Evolutionary conservation across 208 protist genomes (phyloP).

Genomic region (Crithidia fasciculata): DNA sequence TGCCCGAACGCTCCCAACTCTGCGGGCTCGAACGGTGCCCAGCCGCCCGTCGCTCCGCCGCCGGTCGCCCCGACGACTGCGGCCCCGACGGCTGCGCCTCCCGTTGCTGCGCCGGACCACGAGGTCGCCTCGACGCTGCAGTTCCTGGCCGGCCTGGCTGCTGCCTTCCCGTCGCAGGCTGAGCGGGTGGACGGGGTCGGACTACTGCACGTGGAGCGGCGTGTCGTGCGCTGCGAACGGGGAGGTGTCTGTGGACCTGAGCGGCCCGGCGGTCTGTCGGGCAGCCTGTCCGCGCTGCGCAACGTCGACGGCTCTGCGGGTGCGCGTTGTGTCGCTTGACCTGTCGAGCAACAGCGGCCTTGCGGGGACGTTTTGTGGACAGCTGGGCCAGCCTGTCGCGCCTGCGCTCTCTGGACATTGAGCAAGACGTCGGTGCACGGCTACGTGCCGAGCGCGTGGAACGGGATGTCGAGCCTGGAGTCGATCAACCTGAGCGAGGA

Average conservation of each 20-base stretch:
- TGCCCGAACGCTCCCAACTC: conserved; percentile 5
- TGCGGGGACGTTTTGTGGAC: conserved; percentile 19
- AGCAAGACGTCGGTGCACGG: conserved; percentile 21
- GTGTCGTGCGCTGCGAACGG: too few species aligned
- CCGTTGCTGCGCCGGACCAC: not conserved
- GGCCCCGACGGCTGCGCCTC: not conserved
- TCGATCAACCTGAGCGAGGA: conserved; percentile 18
- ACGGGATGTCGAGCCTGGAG: conserved; percentile 23
- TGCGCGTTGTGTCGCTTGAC: conserved; percentile 19
- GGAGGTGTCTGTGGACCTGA: too few species aligned
- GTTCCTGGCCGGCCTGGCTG: conserved; percentile 17
- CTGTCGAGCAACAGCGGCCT: conserved; percentile 22
- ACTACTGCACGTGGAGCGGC: too few species aligned
- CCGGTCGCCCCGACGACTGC: not conserved
- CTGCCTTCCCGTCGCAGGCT: not conserved
- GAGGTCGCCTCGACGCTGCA: not conserved
- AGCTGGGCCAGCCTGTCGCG: conserved; percentile 22
- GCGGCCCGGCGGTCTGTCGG: not conserved
- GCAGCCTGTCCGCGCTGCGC: conserved; percentile 7
- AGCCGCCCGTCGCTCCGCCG: not conserved
- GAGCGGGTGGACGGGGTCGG: not conserved
- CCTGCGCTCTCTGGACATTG: conserved; percentile 31
- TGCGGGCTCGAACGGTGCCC: not conserved
- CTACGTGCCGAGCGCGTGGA: conserved; percentile 28
- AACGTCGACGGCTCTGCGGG: conserved; percentile 4